Evolutionary conservation across 495 filamentous ascomycete species (phyloP), one percentile per base, ranked within the genome.

Genomic region (Aspergillus sclerotioniger): DNA sequence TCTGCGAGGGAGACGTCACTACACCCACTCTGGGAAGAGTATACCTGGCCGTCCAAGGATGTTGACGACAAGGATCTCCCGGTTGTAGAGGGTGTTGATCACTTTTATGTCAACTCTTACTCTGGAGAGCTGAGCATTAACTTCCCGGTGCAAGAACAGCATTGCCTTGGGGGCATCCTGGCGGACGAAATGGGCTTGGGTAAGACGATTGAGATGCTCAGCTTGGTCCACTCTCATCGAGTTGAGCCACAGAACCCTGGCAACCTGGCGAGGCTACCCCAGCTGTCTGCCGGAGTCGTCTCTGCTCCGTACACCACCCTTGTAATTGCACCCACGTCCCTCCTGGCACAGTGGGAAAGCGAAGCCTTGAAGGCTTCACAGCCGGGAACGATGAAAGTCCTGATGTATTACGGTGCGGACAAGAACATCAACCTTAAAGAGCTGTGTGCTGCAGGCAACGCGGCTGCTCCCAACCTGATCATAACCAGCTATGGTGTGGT

Each of bases 11-110:
- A 84, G 51, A 82, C 85, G 51, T 96, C 92, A 2, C 96, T 98
- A 91, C 92, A 98, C 75, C 94, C 94, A 10, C 71, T 98, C 6
- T 98, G 94, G 94, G 94, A 98, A 75, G 89, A 98, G 72, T 98
- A 98, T 59, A 62, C 64, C 13, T 98, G 91, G 91, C 94, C 95
- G 1, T 77, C 75, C 7, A 92, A 91, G 70, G 94, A 97, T 73
- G 85, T 88, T 35, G 90, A 98, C 56, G 90, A 91, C 60, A 82
- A 89, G 48, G 82, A 87, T 8, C 53, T 96, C 10, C 86, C 88
- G 3, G 60, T 58, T 17, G 79, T 92, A 16, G 72, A 78, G 8
- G 81, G 79, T 15, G 85, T 91, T 57, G 73, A 85, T 16, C 79
- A 77, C 32, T 98, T 98, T 68, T 98, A 97, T 65, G 87, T 97